phyloP scores from a whole-genome alignment of 1,284 basidiomycete genomes.

The Pseudozyma sp. region DNA sequence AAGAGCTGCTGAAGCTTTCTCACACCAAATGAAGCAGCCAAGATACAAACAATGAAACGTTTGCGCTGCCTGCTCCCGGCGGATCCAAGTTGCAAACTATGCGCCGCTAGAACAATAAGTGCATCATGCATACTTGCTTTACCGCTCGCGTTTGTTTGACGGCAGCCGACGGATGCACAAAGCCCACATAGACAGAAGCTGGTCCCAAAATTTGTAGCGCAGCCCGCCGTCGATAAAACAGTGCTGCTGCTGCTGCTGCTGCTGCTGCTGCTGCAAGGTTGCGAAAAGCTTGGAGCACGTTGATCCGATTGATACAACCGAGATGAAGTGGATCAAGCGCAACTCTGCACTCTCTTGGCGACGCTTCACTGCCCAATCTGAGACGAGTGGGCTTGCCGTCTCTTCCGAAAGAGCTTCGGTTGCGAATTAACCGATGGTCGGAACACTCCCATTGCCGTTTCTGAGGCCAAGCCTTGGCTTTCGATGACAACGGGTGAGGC shows the following conservation, averaged over 20 bases:
- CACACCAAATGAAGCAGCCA: neutral
- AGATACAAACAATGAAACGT: neutral
- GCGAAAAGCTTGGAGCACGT: conserved; percentile 10
- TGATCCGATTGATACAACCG: conserved; percentile 28
- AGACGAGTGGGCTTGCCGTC: neutral
- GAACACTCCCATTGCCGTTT: neutral
- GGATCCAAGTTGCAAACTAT: neutral
- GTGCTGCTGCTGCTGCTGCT: too few relatives aligned
- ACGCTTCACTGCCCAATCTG: neutral
- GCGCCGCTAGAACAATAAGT: neutral
- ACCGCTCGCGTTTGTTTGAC: conserved; percentile 14
- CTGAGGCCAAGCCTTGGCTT: neutral
- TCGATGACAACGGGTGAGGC: too few relatives aligned
- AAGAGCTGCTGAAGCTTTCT: neutral
- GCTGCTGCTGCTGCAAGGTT: neutral
- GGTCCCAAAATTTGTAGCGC: neutral
- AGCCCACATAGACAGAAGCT: neutral
- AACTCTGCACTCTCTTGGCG: conserved; percentile 5
- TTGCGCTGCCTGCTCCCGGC: too few relatives aligned
- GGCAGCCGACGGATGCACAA: conserved; percentile 13
- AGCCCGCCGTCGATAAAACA: conserved; percentile 8
- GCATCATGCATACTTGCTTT: neutral
- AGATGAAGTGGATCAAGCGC: conserved; percentile 24
- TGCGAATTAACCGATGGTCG: neutral
- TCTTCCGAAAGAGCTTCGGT: neutral